Evolutionary conservation across 441 rosid genomes (phyloP).

Genomic region (Raphanus hybrid): DNA sequence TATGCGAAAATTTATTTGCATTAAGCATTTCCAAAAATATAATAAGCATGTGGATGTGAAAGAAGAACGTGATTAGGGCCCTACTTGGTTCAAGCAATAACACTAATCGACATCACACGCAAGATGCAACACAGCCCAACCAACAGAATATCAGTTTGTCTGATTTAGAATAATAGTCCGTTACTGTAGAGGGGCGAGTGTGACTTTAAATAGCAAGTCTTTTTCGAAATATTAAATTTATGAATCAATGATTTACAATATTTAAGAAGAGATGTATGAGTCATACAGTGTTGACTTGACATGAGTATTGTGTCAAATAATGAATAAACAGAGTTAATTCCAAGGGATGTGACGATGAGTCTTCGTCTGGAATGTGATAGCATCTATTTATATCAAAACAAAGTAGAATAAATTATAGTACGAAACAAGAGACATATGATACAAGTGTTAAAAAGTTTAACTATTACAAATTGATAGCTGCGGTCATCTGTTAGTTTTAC

Average conservation of each 20-base stretch:
- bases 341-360: neutral
- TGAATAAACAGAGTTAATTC: neutral
- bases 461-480: neutral
- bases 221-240: neutral
- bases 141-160: conserved; percentile 27
- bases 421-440: neutral
- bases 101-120: conserved; percentile 36
- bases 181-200: neutral
- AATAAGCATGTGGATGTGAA: conserved; percentile 24
- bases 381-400: neutral
- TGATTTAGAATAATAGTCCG: conserved; percentile 9
- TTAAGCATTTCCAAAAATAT: neutral
- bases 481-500: neutral
- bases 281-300: conserved; percentile 4
- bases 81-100: conserved; percentile 39
- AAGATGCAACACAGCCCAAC: conserved; percentile 24
- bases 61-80: conserved; percentile 41
- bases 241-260: conserved; percentile 5
- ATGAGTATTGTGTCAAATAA: neutral
- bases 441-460: neutral
- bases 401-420: neutral
- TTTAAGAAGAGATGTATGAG: neutral
- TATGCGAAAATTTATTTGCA: neutral
- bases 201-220: conserved; percentile 1
- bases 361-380: neutral